Evolutionary conservation across 2,329 filamentous ascomycete species (phyloP).

Genomic region (Periconia digitata): DNA sequence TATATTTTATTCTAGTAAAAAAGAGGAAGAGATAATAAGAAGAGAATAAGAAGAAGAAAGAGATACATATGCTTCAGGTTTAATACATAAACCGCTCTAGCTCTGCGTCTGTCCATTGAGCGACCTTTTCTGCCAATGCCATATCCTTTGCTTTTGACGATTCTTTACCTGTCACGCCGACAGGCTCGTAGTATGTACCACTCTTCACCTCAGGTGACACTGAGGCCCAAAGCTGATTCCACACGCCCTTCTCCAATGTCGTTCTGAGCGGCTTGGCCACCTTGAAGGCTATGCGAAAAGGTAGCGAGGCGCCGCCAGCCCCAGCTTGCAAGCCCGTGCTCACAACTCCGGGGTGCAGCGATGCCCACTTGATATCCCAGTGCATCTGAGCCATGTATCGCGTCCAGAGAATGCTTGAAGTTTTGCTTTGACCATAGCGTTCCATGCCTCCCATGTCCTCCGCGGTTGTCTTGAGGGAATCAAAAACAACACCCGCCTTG

Average conservation of each 20-base stretch:
- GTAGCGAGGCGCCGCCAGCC: background rate
- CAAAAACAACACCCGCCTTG: slow-evolving; percentile 9
- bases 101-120: slow-evolving; percentile 12
- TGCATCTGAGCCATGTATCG: slow-evolving; percentile 42
- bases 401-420: slow-evolving; percentile 50
- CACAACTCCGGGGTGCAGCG: slow-evolving; percentile 50
- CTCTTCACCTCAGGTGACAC: slow-evolving; percentile 7
- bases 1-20: too few relatives aligned
- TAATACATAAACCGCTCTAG: slow-evolving; percentile 1
- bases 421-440: slow-evolving; percentile 50
- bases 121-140: slow-evolving; percentile 9
- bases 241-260: slow-evolving; percentile 8
- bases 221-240: slow-evolving; percentile 15
- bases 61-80: too few relatives aligned
- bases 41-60: too few relatives aligned
- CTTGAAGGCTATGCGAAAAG: slow-evolving; percentile 1
- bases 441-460: slow-evolving; percentile 21
- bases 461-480: slow-evolving; percentile 19
- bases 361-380: slow-evolving; percentile 41
- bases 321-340: slow-evolving; percentile 25
- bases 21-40: too few relatives aligned
- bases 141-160: slow-evolving; percentile 2
- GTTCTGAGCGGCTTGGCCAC: slow-evolving; percentile 3
- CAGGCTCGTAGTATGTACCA: slow-evolving; percentile 11
- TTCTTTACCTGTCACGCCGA: background rate